phyloP scores from a whole-genome alignment of 1,284 basidiomycete species.

The Irpex lacteus region DNA sequence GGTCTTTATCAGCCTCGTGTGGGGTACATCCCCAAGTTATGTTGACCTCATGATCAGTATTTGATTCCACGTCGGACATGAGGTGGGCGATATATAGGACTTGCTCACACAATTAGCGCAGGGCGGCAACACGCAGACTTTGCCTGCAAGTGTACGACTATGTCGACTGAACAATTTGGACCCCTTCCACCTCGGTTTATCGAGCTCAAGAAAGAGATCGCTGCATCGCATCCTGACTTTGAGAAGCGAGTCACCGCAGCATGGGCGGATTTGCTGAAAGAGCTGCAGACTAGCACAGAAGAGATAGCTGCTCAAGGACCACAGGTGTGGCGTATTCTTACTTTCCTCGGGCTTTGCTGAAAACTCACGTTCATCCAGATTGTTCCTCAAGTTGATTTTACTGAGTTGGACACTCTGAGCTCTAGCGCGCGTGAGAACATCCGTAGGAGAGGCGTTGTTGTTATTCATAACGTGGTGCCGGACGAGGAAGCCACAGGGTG shows the following conservation, averaged over 20 bases:
- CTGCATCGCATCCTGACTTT: slow-evolving; percentile 48
- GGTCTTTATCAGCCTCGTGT: slow-evolving; percentile 6
- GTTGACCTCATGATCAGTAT: slow-evolving; percentile 6
- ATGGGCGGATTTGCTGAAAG: slow-evolving; percentile 55
- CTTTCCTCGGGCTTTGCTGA: slow-evolving; percentile 13
- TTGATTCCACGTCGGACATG: background rate
- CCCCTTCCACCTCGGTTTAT: slow-evolving; percentile 43
- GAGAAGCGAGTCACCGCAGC: slow-evolving; percentile 45
- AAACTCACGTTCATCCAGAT: slow-evolving; percentile 23
- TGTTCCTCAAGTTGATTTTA: slow-evolving; percentile 60
- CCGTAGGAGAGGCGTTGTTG: slow-evolving; percentile 53
- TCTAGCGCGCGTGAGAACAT: slow-evolving; percentile 47
- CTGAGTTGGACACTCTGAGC: slow-evolving; percentile 45
- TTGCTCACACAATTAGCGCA: background rate
- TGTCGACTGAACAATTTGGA: slow-evolving; percentile 22
- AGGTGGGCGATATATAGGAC: background rate
- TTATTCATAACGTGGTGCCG: slow-evolving; percentile 63
- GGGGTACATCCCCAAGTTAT: background rate
- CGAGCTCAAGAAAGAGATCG: slow-evolving; percentile 57
- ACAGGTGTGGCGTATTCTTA: slow-evolving; percentile 33
- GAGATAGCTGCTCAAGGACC: slow-evolving; percentile 37
- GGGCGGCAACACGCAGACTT: background rate
- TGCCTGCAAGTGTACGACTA: background rate
- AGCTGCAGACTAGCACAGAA: slow-evolving; percentile 36
- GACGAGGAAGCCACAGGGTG: slow-evolving; percentile 51